A percentile compares a stretch with the other conserved stretches of the same genome.
Evolutionary conservation across 495 filamentous ascomycete genomes (phyloP).

Genomic region (Podospora pseudoanserina): DNA sequence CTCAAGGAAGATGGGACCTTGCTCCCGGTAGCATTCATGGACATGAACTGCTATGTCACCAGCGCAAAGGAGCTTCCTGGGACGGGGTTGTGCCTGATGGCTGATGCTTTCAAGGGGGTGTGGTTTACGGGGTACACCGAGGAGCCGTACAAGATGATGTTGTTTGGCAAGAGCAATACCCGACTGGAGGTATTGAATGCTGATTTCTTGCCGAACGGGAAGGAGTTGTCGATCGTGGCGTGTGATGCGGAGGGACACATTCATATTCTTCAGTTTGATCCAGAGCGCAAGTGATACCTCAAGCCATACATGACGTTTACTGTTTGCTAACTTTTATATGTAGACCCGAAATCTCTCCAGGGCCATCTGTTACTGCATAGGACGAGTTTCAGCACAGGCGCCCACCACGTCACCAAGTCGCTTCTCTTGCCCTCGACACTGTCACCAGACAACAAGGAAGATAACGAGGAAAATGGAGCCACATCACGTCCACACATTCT

Average conservation of each 20-base stretch:
- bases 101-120: constrained; percentile 85
- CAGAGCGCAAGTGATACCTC: constrained; percentile 58
- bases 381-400: constrained; percentile 77
- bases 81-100: constrained; percentile 78
- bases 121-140: constrained; percentile 95
- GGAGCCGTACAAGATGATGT: constrained; percentile 89
- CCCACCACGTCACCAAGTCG: constrained; percentile 68
- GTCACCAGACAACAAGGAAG: constrained; percentile 27
- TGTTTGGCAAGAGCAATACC: constrained; percentile 81
- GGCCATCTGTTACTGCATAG: constrained; percentile 82
- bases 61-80: constrained; percentile 74
- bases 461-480: constrained; percentile 13
- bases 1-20: constrained; percentile 91
- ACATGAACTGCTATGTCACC: constrained; percentile 89
- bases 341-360: constrained; percentile 89
- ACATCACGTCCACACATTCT: constrained; percentile 53
- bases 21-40: constrained; percentile 94
- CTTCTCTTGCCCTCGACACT: constrained; percentile 64
- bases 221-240: constrained; percentile 75
- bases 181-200: constrained; percentile 74
- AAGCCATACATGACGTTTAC: not conserved
- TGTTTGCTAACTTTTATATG: constrained; percentile 24
- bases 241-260: constrained; percentile 82
- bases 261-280: constrained; percentile 89
- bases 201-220: constrained; percentile 84